Evolutionary conservation across 2,329 filamentous ascomycete species (phyloP).

Genomic region (Trichoderma brevicompactum): DNA sequence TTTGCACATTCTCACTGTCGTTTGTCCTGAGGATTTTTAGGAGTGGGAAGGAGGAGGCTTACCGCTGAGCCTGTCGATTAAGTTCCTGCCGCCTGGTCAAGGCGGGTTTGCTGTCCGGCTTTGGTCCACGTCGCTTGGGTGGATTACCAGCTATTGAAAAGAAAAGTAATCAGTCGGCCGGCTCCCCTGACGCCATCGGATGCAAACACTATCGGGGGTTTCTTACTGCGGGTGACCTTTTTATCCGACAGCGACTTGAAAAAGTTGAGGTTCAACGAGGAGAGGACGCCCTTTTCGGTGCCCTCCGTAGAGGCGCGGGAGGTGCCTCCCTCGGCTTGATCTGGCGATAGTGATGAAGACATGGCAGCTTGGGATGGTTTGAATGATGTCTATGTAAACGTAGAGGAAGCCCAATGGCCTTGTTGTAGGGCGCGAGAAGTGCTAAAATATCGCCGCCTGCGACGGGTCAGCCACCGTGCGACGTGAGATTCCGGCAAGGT

Average conservation of each 20-base stretch:
- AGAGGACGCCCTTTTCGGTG: conserved; percentile 47
- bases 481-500: conserved; percentile 22
- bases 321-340: conserved; percentile 39
- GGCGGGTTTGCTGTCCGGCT: conserved; percentile 94
- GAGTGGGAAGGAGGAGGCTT: conserved; percentile 37
- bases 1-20: background rate
- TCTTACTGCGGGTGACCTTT: conserved; percentile 73
- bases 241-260: conserved; percentile 73
- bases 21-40: background rate
- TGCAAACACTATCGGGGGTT: background rate
- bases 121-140: conserved; percentile 88
- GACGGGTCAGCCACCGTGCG: conserved; percentile 24
- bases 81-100: conserved; percentile 90
- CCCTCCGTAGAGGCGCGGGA: conserved; percentile 36
- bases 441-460: conserved; percentile 20
- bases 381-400: background rate
- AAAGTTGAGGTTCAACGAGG: conserved; percentile 53
- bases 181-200: background rate
- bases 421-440: conserved; percentile 11
- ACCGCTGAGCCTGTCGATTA: conserved; percentile 95
- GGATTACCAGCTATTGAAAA: conserved; percentile 71
- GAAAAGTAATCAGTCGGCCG: conserved; percentile 27
- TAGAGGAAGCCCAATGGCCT: background rate
- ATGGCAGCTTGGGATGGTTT: conserved; percentile 33
- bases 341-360: conserved; percentile 54